These are phyloP conservation scores for Aspergillus texensis DNA, from an alignment of 2,329 filamentous ascomycete species.

Conservation along the genomic window DNA sequence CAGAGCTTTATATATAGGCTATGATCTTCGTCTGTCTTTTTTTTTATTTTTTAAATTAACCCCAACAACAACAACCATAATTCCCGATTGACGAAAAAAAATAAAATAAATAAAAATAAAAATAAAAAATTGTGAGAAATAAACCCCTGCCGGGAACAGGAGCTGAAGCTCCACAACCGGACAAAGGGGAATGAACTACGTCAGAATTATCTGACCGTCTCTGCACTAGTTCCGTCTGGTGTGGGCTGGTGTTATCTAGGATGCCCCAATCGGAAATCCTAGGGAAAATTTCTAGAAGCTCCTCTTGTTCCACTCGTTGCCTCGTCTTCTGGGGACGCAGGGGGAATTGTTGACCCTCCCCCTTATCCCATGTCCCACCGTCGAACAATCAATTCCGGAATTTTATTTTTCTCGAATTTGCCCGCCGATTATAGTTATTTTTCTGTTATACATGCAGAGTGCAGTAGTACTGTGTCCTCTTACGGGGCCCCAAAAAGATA, in stretches of 20 bases:
- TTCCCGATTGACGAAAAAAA: slow-evolving; percentile 8
- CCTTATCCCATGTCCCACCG: slow-evolving; percentile 6
- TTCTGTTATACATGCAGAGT: slow-evolving; percentile 4
- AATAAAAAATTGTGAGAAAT: slow-evolving; percentile 8
- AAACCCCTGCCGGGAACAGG: slow-evolving; percentile 23
- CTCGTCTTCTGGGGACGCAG: slow-evolving; percentile 13
- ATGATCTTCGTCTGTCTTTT: slow-evolving; percentile 9
- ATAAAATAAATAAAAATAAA: slow-evolving; percentile 18
- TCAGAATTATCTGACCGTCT: slow-evolving; percentile 19
- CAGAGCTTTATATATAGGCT: slow-evolving; percentile 24
- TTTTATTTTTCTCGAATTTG: slow-evolving; percentile 1
- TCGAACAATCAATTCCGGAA: neutral
- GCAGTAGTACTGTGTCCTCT: neutral
- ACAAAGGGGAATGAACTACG: slow-evolving; percentile 23
- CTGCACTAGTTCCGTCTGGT: slow-evolving; percentile 19
- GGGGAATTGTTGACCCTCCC: slow-evolving; percentile 17
- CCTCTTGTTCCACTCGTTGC: slow-evolving; percentile 12
- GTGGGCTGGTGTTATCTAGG: slow-evolving; percentile 17
- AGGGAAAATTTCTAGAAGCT: slow-evolving; percentile 31
- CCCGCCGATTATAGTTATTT: slow-evolving; percentile 1
- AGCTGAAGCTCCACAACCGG: slow-evolving; percentile 23
- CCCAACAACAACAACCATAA: neutral
- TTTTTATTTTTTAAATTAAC: slow-evolving; percentile 12
- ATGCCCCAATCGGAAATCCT: slow-evolving; percentile 25
- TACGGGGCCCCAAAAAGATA: neutral